Evolutionary conservation across 352 stramenopile species (phyloP), one percentile per base, ranked within the genome.

Genomic region (Globisporangium middletonii): DNA sequence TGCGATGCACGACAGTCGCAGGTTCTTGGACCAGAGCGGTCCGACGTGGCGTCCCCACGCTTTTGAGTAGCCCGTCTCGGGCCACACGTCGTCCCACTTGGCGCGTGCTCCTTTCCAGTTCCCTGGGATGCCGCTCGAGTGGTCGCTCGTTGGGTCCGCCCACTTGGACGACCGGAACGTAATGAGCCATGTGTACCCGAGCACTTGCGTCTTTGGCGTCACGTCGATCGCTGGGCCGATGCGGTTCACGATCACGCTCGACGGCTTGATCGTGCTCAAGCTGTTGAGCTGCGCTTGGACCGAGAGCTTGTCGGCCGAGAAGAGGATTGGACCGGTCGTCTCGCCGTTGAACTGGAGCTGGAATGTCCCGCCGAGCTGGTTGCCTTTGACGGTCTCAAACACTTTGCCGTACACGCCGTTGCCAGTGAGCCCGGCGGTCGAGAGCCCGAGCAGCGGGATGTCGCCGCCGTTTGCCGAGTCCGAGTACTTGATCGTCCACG

Each of bases 41-140:
- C 96, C 96, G 3, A 98, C 92, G 59, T 99, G 98, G 18, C 94
- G 95, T 0, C 96, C 96, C 96, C 96, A 99, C 4, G 89, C 91
- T 64, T 97, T 98, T 2, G 93, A 98, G 71, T 98, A 98, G 0
- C 87, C 86, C 0, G 88, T 92, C 28, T 86, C 82, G 9, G 71
- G 57, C 96, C 96, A 99, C 23, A 89, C 89, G 56, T 98, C 93
- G 41, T 83, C 79, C 75, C 83, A 97, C 30, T 68, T 72, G 0
- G 85, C 81, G 2, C 75, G 63, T 9, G 76, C 46, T 18, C 95
- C 93, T 57, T 94, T 81, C 93, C 96, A 98, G 59, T 98, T 98
- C 8, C 94, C 94, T 18, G 87, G 66, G 52, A 92, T 90, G 0
- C 69, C 77, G 57, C 55, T 78, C 42, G 88, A 79, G 60, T 98